A percentile compares a stretch with the other conserved stretches of the same genome.
Conservation (phyloP, 2,329 filamentous ascomycete genomes). For the Peltaster fructicola region DNA sequence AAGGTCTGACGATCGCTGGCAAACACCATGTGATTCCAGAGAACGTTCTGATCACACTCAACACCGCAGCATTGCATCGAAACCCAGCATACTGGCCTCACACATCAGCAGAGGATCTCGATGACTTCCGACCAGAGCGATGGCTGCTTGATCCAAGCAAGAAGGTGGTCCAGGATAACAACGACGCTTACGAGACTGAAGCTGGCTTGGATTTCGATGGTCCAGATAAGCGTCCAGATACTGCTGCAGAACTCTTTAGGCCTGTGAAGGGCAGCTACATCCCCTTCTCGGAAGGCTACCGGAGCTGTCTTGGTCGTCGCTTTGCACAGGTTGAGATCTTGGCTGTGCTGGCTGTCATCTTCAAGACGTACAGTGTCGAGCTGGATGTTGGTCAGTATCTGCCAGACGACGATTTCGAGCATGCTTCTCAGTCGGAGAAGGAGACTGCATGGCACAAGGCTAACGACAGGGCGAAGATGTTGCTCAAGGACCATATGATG, state of each 20-base stretch:
- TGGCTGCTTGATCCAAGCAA: conserved; percentile 36
- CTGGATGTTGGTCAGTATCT: conserved; percentile 40
- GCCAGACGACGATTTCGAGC: conserved; percentile 24
- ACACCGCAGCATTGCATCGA: conserved; percentile 39
- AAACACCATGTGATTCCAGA: conserved; percentile 40
- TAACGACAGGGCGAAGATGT: conserved; percentile 33
- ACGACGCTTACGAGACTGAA: conserved; percentile 21
- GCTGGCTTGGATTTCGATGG: conserved; percentile 30
- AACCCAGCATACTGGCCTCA: conserved; percentile 59
- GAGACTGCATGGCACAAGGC: conserved; percentile 43
- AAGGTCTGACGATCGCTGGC: conserved; percentile 43
- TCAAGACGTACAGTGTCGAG: conserved; percentile 47
- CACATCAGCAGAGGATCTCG: conserved; percentile 35
- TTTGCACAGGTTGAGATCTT: conserved; percentile 41
- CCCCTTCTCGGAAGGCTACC: conserved; percentile 38
- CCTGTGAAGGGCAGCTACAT: conserved; percentile 36
- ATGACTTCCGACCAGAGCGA: conserved; percentile 53
- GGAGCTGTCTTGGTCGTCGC: conserved; percentile 36
- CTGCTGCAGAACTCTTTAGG: conserved; percentile 42
- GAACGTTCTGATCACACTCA: conserved; percentile 38
- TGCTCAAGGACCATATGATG: conserved; percentile 36
- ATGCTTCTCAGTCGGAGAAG: conserved; percentile 25
- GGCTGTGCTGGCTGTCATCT: conserved; percentile 34
- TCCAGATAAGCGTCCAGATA: conserved; percentile 39
- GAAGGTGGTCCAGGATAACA: conserved; percentile 11